Percentiles rank a stretch among this genome's conserved stretches.
Conservation (phyloP, 139 green algal genomes). For the Chlorokybus atmophyticus region DNA sequence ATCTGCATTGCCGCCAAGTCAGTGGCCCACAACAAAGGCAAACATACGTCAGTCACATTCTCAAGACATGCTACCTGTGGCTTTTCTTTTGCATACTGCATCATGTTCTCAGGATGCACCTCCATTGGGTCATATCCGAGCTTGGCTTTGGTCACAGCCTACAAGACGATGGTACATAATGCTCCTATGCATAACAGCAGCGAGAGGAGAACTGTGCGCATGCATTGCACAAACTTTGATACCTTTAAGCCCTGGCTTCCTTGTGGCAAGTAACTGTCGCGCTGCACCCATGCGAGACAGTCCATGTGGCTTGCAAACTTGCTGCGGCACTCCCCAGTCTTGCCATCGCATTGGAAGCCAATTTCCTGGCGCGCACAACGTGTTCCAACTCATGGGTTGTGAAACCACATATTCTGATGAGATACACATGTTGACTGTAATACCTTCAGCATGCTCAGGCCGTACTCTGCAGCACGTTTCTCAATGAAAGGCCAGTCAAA, state of each 20-base stretch:
- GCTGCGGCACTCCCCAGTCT: constrained; percentile 38
- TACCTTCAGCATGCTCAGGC: constrained; percentile 65
- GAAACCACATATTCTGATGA: too few species aligned
- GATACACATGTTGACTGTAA: too few species aligned
- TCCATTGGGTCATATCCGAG: constrained; percentile 91
- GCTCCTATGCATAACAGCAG: too few species aligned
- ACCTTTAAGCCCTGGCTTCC: constrained; percentile 80
- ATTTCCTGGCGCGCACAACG: constrained; percentile 31
- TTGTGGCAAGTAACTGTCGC: constrained; percentile 93
- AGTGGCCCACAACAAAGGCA: too few species aligned
- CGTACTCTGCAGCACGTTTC: constrained; percentile 54
- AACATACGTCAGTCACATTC: too few species aligned
- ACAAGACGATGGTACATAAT: not conserved
- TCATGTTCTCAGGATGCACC: constrained; percentile 93
- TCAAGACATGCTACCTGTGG: too few species aligned
- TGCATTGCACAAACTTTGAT: too few species aligned
- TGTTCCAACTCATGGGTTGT: not conserved
- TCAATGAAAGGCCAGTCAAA: constrained; percentile 97
- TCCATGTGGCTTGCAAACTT: constrained; percentile 84
- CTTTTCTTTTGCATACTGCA: constrained; percentile 51
- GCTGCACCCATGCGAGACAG: constrained; percentile 90
- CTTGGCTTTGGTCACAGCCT: constrained; percentile 93
- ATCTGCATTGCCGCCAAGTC: constrained; percentile 31
- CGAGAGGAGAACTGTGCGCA: too few species aligned
- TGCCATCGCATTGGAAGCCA: constrained; percentile 44